Conservation (phyloP, 441 rosid genomes). For the Gossypium davidsonii region DNA sequence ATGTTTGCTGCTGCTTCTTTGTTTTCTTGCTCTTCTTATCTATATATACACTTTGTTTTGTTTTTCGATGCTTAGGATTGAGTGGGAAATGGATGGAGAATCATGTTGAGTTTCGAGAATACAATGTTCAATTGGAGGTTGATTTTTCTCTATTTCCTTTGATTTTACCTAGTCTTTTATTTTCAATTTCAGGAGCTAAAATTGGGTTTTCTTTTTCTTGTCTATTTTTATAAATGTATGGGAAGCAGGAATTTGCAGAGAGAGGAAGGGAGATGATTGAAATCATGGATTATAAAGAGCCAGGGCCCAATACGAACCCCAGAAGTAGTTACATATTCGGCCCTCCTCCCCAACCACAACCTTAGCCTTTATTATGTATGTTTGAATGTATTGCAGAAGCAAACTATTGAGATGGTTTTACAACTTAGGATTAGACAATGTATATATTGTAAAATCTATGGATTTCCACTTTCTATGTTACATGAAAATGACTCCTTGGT, state of each 20-base stretch:
- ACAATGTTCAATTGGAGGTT: constrained; percentile 27
- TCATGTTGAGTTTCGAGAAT: constrained; percentile 17
- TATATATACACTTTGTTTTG: not conserved
- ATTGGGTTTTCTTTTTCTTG: not conserved
- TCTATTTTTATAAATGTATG: not conserved
- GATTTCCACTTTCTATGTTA: not conserved
- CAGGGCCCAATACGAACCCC: constrained; percentile 50
- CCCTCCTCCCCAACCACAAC: constrained; percentile 38
- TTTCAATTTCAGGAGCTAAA: not conserved
- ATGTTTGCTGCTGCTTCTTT: not conserved
- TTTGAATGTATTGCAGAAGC: not conserved
- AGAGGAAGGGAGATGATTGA: constrained; percentile 31
- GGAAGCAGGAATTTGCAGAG: constrained; percentile 28
- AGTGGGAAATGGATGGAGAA: constrained; percentile 32
- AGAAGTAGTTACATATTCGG: constrained; percentile 26
- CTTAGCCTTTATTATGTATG: not conserved
- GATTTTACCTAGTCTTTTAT: not conserved
- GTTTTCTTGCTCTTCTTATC: not conserved
- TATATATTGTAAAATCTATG: not conserved
- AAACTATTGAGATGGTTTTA: not conserved
- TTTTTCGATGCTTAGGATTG: constrained; percentile 28
- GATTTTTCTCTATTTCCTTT: not conserved
- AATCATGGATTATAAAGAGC: constrained; percentile 41
- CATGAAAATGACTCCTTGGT: not conserved
- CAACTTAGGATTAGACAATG: not conserved